A percentile compares a stretch with the other conserved stretches of the same genome.
Conservation (phyloP, 805 yeast species). For the Tetrapisispora nanseiensis region DNA sequence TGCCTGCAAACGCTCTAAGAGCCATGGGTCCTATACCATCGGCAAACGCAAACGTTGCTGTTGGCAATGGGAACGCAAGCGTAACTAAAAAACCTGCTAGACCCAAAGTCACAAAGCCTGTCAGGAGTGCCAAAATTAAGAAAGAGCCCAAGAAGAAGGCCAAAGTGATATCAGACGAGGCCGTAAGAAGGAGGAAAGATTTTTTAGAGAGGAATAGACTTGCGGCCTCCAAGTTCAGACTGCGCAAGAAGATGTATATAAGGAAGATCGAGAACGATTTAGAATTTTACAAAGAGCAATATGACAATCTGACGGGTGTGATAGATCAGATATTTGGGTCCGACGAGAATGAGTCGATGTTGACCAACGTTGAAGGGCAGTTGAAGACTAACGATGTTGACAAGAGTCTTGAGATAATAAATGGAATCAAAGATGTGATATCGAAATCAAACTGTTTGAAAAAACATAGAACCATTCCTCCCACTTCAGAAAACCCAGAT, state of each 20-base stretch:
- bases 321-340: conserved; percentile 15
- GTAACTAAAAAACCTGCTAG: background rate
- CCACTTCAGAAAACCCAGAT: background rate
- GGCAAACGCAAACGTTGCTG: background rate
- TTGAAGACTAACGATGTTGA: background rate
- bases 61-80: background rate
- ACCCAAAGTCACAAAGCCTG: background rate
- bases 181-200: conserved; percentile 37
- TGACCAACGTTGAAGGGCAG: background rate
- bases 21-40: too few relatives aligned
- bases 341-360: conserved; percentile 6
- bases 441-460: background rate
- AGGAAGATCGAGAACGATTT: conserved; percentile 75
- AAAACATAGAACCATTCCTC: background rate
- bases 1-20: too few relatives aligned
- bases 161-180: background rate
- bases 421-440: background rate
- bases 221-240: conserved; percentile 93
- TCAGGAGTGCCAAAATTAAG: too few relatives aligned
- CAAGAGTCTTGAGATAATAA: background rate
- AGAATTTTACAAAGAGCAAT: conserved; percentile 58
- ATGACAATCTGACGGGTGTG: conserved; percentile 38
- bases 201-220: conserved; percentile 85
- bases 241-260: conserved; percentile 82
- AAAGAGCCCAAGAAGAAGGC: background rate